Evolutionary conservation across 106 monocot species (phyloP), one percentile per base, ranked within the genome.

Genomic region (Cymbidium sinense): DNA sequence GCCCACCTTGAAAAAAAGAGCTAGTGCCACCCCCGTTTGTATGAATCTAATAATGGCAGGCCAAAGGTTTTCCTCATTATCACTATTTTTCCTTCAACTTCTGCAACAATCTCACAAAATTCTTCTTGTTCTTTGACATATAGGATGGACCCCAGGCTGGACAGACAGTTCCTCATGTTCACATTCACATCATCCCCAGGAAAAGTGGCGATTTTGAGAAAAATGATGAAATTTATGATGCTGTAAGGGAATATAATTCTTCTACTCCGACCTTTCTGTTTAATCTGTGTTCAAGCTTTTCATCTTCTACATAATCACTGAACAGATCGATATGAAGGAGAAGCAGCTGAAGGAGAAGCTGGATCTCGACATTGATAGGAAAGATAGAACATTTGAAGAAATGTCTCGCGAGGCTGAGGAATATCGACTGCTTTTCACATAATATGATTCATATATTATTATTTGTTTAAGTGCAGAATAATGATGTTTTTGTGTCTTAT

Each of bases 61-160:
- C 64, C 19, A n/a, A 70, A 31, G 17, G 34, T 35, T 18, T 70
- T 70, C 34, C 20, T 70, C 17, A 17, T 31, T 70, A 2, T 11
- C 70, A n/a, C n/a, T n/a, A n/a, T 39, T 39, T 39, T 4, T 39
- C 37, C 37, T 4, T 39, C 37, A 39, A 39, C 3, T 39, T 8
- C 13, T 30, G 12, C 33, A 67, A 31, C 29, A 15, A 31, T 15
- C 15, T 67, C 9, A 67, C 3, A 18, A 31, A 67, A 67, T 10
- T 20, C 21, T 58, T 61, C 29, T 35, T 76, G 27, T 47, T 52
- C 43, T 44, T 75, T 77, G 64, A 9, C 34, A 70, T 81, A 41
- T 77, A 98, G 98, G 98, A 98, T 83, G 98, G 94, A 62, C 93
- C 91, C 82, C 87, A 98, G 70, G 86, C 94, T 74, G 98, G 98